A percentile compares a stretch with the other conserved stretches of the same genome.
Evolutionary conservation across 1,139 yeast genomes (phyloP).

Genomic region (Kodamaea plutei): DNA sequence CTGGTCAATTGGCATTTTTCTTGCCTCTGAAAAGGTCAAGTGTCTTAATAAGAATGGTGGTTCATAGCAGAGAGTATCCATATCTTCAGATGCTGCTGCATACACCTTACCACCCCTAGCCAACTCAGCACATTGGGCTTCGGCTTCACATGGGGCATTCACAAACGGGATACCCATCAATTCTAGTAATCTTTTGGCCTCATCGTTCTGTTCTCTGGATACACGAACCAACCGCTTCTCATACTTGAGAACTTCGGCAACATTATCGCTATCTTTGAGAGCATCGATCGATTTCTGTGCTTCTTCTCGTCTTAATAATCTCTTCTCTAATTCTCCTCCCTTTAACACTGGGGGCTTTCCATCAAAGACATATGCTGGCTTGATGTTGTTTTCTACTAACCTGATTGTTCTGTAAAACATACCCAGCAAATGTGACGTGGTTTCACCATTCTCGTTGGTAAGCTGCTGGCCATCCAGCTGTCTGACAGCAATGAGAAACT

Average conservation of each 20-base stretch:
- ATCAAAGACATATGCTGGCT: constrained; percentile 95
- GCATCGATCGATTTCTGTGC: constrained; percentile 74
- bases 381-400: constrained; percentile 85
- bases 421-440: constrained; percentile 94
- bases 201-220: constrained; percentile 86
- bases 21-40: constrained; percentile 88
- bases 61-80: constrained; percentile 93
- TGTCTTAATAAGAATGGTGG: constrained; percentile 83
- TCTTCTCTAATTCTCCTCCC: constrained; percentile 88
- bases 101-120: constrained; percentile 86
- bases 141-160: constrained; percentile 97
- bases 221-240: constrained; percentile 90
- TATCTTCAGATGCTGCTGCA: constrained; percentile 98
- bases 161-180: constrained; percentile 95
- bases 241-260: constrained; percentile 68
- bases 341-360: constrained; percentile 93
- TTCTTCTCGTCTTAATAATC: constrained; percentile 76
- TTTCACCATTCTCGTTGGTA: constrained; percentile 84
- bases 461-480: constrained; percentile 96
- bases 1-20: constrained; percentile 90
- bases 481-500: constrained; percentile 90
- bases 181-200: constrained; percentile 72
- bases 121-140: constrained; percentile 94
- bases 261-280: constrained; percentile 74
- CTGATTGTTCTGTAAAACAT: constrained; percentile 89